phyloP scores from a whole-genome alignment of 2,329 filamentous ascomycete species.

The Penicillium sp. region DNA sequence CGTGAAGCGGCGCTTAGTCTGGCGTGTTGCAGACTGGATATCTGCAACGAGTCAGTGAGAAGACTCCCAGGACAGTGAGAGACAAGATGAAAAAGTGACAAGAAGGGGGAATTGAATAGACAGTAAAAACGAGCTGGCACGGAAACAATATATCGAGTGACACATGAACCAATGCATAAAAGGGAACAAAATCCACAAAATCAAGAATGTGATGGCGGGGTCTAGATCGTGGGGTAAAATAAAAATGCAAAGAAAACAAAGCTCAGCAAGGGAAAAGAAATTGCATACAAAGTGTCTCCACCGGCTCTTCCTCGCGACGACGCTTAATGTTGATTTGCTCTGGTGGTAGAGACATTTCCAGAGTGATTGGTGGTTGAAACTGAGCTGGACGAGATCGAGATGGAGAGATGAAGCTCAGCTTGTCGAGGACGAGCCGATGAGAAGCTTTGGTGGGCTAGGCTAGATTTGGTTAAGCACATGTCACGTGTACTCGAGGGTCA shows the following conservation, averaged over 20 bases:
- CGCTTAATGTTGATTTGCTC: slow-evolving; percentile 62
- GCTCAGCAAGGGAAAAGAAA: slow-evolving; percentile 19
- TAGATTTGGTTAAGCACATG: slow-evolving; percentile 11
- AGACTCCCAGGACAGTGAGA: background rate
- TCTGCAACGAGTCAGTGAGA: slow-evolving; percentile 39
- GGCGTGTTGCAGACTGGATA: slow-evolving; percentile 52
- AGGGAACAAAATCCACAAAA: background rate
- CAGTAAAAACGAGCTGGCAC: background rate
- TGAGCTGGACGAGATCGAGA: slow-evolving; percentile 10
- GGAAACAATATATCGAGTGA: background rate
- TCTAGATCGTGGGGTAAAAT: slow-evolving; percentile 24
- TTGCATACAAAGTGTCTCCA: slow-evolving; percentile 59
- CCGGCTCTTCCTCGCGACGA: slow-evolving; percentile 61
- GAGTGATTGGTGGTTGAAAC: background rate
- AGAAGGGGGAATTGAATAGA: background rate
- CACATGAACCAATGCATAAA: slow-evolving; percentile 20
- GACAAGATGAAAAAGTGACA: background rate
- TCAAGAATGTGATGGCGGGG: slow-evolving; percentile 23
- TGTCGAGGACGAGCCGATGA: slow-evolving; percentile 8
- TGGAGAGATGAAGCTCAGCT: slow-evolving; percentile 16
- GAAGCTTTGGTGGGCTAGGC: slow-evolving; percentile 8
- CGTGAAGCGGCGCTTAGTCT: slow-evolving; percentile 56
- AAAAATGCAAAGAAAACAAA: slow-evolving; percentile 18
- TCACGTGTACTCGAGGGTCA: slow-evolving; percentile 10
- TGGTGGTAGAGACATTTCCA: slow-evolving; percentile 53